These are phyloP conservation scores for Chlorella sp. DNA, from an alignment of 139 green algal species.

Conservation along the genomic window DNA sequence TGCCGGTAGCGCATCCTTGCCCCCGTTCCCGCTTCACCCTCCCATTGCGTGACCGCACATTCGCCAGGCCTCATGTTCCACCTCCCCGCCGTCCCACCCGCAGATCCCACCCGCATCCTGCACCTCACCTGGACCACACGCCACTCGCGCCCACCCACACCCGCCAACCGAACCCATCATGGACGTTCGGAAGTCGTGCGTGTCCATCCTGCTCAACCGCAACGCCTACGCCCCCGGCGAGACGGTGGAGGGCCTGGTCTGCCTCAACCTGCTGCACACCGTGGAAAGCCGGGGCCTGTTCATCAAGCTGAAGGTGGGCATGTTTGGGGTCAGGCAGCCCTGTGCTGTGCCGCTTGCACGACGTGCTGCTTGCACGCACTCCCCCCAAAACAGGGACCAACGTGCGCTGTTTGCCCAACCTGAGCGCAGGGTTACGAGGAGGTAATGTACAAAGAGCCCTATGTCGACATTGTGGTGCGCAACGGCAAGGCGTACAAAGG, in stretches of 20 bases:
- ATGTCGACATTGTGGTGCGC: neutral
- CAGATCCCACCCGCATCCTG: too few relatives aligned
- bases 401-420: neutral
- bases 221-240: neutral
- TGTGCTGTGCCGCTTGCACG: neutral
- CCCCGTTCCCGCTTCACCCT: too few relatives aligned
- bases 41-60: too few relatives aligned
- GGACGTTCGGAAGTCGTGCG: neutral
- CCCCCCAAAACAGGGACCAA: neutral
- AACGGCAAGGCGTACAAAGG: neutral
- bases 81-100: too few relatives aligned
- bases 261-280: neutral
- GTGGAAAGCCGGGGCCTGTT: neutral
- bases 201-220: neutral
- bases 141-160: too few relatives aligned
- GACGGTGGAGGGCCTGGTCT: neutral
- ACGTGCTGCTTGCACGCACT: neutral
- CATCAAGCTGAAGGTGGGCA: neutral
- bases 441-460: neutral
- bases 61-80: too few relatives aligned
- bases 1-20: too few relatives aligned
- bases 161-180: neutral
- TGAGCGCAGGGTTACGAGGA: neutral
- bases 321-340: too few relatives aligned
- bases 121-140: too few relatives aligned